Evolutionary conservation across 768 basidiomycete species (phyloP), one percentile per base, ranked within the genome.

Genomic region (Leccinum rimulosum): DNA sequence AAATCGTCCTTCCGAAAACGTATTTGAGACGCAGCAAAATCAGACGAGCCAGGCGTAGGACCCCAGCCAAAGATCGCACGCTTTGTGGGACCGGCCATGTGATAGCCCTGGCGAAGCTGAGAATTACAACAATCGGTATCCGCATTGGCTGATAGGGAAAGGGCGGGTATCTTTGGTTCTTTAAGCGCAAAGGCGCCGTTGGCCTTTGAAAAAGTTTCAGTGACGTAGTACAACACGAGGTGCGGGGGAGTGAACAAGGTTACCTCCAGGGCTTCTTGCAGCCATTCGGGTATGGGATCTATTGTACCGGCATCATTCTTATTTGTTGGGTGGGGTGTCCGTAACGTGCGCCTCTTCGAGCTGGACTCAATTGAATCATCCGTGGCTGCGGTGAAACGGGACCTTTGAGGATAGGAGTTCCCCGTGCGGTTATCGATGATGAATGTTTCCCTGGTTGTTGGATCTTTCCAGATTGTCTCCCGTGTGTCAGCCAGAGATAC

Each of bases 341-440:
- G 56, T 30, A 63, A 52, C 7, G 65, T 70, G 38, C 62, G 56
- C 56, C 68, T 64, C 40, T 52, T 57, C 27, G 57, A 54, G 43
- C 25, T 50, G 55, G 43, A 36, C 47, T 58, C 55, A 22, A 52
- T 57, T 56, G 56, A 59, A 52, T 28, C 57, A 52, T 61, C 54
- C 47, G 43, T 43, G 38, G 36, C 56, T 36, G 57, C 52, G 55
- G 27, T 33, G 54, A 43, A 64, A 58, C 43, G 60, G 36, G 61
- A 61, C 27, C 63, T 61, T 60, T 71, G 73, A 31, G 73, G 74
- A 70, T 79, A 78, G 8, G 88, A 91, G 68, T 90, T 84, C 10
- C 89, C 89, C 10, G 88, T 90, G 54, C 83, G 79, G n/a, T 71
- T 68, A 67, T 94, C 84, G 15, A 92, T 73, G n/a, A 82, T 58